These are phyloP conservation scores for Cryptococcus sp. DNA, from an alignment of 1,284 basidiomycete genomes.

Conservation along the genomic window DNA sequence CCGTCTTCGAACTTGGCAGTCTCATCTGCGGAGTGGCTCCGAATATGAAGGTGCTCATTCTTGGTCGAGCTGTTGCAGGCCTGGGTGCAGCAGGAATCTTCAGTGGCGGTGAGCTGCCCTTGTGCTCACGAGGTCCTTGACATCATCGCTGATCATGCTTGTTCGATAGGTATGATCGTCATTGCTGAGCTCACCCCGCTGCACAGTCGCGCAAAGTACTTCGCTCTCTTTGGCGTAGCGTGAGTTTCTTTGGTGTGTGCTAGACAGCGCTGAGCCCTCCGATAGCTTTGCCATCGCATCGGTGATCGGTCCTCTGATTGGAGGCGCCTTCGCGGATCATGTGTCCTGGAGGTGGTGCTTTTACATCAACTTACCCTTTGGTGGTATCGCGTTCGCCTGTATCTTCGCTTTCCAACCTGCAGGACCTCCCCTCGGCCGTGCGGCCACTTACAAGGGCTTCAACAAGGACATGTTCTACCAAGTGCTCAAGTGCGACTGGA, in stretches of 20 bases:
- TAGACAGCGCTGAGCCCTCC: neutral
- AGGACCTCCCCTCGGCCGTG: slow-evolving; percentile 43
- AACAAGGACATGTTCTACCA: slow-evolving; percentile 36
- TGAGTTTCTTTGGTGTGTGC: slow-evolving; percentile 17
- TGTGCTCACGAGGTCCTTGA: too few relatives aligned
- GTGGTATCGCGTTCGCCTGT: slow-evolving; percentile 43
- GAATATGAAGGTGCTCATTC: slow-evolving; percentile 55
- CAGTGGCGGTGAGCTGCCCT: slow-evolving; percentile 26
- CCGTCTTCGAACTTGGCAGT: slow-evolving; percentile 58
- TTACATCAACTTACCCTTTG: slow-evolving; percentile 54
- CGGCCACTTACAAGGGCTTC: slow-evolving; percentile 44
- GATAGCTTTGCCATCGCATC: slow-evolving; percentile 52
- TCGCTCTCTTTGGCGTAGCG: slow-evolving; percentile 41
- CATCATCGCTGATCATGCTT: too few relatives aligned
- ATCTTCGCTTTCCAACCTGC: slow-evolving; percentile 39
- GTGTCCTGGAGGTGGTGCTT: slow-evolving; percentile 51
- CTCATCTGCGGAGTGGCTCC: slow-evolving; percentile 60
- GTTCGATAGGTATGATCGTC: slow-evolving; percentile 39
- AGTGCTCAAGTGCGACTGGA: slow-evolving; percentile 48
- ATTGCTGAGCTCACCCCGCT: slow-evolving; percentile 47
- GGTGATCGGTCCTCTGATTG: slow-evolving; percentile 54
- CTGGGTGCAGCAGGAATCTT: slow-evolving; percentile 59
- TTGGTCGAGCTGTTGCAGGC: slow-evolving; percentile 58
- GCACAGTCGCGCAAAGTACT: slow-evolving; percentile 42
- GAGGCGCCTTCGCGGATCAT: slow-evolving; percentile 55